A percentile compares a stretch with the other conserved stretches of the same genome.
These are phyloP conservation scores for Suillus alpinus DNA, from an alignment of 768 basidiomycete genomes.

Conservation along the genomic window DNA sequence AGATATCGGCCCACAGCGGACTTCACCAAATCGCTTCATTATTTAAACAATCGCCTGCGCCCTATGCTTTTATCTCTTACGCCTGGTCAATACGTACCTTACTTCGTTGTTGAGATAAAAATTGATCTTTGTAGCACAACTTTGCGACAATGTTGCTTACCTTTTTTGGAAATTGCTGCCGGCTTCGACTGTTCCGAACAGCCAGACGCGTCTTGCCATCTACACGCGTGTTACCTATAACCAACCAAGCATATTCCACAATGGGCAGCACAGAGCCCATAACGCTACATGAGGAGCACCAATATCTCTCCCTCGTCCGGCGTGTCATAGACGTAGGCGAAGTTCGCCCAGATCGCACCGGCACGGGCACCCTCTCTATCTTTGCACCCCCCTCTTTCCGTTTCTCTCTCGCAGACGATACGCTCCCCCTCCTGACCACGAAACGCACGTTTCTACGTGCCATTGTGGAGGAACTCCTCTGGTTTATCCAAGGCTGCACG, in stretches of 20 bases:
- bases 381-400: slow-evolving; percentile 90
- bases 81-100: neutral
- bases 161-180: neutral
- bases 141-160: neutral
- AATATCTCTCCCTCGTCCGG: slow-evolving; percentile 83
- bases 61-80: neutral
- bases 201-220: neutral
- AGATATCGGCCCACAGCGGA: no score
- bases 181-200: neutral
- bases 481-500: slow-evolving; percentile 87
- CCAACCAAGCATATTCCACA: neutral
- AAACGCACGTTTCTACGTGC: slow-evolving; percentile 92
- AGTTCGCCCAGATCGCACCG: slow-evolving; percentile 83
- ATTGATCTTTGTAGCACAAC: neutral
- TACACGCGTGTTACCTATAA: neutral
- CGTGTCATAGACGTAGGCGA: slow-evolving; percentile 77
- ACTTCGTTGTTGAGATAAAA: neutral
- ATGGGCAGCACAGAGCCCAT: slow-evolving; percentile 6
- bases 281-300: slow-evolving; percentile 71
- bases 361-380: slow-evolving; percentile 88
- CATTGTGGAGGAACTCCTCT: slow-evolving; percentile 90
- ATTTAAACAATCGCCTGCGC: neutral
- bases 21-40: neutral
- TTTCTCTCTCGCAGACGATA: slow-evolving; percentile 75
- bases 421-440: slow-evolving; percentile 89